Evolutionary conservation across 1,139 yeast species (phyloP).

Genomic region (Ashbya aceris): DNA sequence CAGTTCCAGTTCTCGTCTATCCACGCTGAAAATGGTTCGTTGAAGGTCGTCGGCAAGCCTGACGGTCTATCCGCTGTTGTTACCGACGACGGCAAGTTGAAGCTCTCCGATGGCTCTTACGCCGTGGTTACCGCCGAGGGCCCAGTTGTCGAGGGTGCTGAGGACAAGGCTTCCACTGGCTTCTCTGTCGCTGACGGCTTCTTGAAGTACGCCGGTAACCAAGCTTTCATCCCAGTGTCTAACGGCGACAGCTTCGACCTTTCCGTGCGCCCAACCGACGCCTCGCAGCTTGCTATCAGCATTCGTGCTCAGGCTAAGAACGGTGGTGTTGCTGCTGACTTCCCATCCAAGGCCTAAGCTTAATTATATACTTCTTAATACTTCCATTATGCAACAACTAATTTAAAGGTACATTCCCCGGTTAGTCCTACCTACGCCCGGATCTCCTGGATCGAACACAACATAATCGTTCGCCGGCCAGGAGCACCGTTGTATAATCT

Average conservation of each 20-base stretch:
- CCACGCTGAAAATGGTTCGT: slow-evolving; percentile 12
- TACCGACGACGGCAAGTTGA: slow-evolving; percentile 26
- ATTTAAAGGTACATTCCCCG: too few relatives aligned
- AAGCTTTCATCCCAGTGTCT: slow-evolving; percentile 20
- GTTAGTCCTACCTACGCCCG: too few relatives aligned
- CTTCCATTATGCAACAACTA: too few relatives aligned
- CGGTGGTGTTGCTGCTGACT: slow-evolving; percentile 7
- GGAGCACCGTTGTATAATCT: too few relatives aligned
- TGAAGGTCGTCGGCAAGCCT: slow-evolving; percentile 11
- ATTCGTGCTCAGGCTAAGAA: slow-evolving; percentile 6
- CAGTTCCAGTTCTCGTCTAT: slow-evolving; percentile 24
- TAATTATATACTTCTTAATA: too few relatives aligned
- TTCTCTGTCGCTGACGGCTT: slow-evolving; percentile 12
- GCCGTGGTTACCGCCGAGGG: slow-evolving; percentile 12
- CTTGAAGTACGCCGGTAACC: slow-evolving; percentile 22
- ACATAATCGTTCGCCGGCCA: too few relatives aligned
- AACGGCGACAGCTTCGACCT: slow-evolving; percentile 7
- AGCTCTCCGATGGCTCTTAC: slow-evolving; percentile 10
- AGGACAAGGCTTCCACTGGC: slow-evolving; percentile 11
- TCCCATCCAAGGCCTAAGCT: not conserved
- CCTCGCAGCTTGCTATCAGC: slow-evolving; percentile 6
- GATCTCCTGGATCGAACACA: too few relatives aligned
- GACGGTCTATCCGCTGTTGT: slow-evolving; percentile 21
- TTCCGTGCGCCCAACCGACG: slow-evolving; percentile 6
- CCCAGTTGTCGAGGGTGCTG: slow-evolving; percentile 9